Base-by-base conservation (phyloP, 441 rosid species). In the Bruguiera hainesii region DNA sequence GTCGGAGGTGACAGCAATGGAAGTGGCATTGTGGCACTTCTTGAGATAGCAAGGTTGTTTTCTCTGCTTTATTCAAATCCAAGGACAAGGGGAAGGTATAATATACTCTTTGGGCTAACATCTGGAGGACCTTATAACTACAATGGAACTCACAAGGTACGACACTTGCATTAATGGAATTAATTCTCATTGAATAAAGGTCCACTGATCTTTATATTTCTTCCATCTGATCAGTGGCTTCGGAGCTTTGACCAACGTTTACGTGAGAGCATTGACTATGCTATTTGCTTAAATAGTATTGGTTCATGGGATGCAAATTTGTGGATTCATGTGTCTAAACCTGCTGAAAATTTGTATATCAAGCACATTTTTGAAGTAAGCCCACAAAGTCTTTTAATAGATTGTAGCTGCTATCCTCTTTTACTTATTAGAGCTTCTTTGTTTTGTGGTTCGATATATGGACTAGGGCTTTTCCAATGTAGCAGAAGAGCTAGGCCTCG, bases 1-100 rank as follows among this genome's bases (percentile, higher is more conserved):
- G 89, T 87, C 37, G 99, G 98, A 77, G 87, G 96, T 71, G 98
- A 91, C 76, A 95, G 98, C 88, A 91, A 88, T 79, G 99, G 98
- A 49, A 95, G 99, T 68, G 99, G 99, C 6, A 80, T 89, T 33
- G 97, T 85, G 75, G 96, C 90, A 19, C 91, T 95, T 78, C 98
- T 95, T 71, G 99, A 95, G 78, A 81, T 91, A 71, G 97, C 99
- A 77, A 91, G 99, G 81, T 70, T 94, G 61, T 94, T 94, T 80
- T 91, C 97, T 73, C 82, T 84, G 78, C 93, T 91, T 55, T 91
- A 88, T 85, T 89, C 96, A 23, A 89, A 91, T 74, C 96, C 99
- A 49, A 94, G 80, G 85, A 91, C 99, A 70, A 87, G 97, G 80
- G 99, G 98, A 78, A 81, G 90, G 68, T 94, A 88, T 82, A 94